Evolutionary conservation across 805 yeast species (phyloP).

Genomic region (Grigorovia jiainica): DNA sequence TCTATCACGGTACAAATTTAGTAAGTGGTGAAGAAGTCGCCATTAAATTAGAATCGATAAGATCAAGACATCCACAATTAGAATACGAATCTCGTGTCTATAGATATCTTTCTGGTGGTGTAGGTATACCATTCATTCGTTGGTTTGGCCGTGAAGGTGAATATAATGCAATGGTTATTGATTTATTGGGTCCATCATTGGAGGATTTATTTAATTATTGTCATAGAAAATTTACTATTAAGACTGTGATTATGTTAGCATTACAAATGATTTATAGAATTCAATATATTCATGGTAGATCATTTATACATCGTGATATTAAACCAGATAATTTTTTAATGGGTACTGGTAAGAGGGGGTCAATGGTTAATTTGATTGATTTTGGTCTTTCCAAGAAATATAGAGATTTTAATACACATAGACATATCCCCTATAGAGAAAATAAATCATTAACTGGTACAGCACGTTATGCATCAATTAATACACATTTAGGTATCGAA

Average conservation of each 20-base stretch:
- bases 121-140: constrained; percentile 93
- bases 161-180: constrained; percentile 95
- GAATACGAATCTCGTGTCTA: constrained; percentile 97
- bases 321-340: constrained; percentile 80
- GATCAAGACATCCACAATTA: constrained; percentile 93
- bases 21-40: constrained; percentile 98
- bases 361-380: constrained; percentile 89
- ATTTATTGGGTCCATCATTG: constrained; percentile 86
- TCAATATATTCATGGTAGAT: constrained; percentile 91
- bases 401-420: constrained; percentile 88
- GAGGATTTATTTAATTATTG: constrained; percentile 96
- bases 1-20: constrained; percentile 86
- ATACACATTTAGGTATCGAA: constrained; percentile 94
- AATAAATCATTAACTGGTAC: constrained; percentile 96
- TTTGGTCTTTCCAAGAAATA: constrained; percentile 91
- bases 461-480: constrained; percentile 93
- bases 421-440: constrained; percentile 94
- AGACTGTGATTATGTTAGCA: constrained; percentile 86
- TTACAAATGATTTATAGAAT: constrained; percentile 92
- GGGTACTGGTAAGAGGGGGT: constrained; percentile 92
- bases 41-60: constrained; percentile 82
- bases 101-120: constrained; percentile 91
- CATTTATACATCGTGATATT: constrained; percentile 80
- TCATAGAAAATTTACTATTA: constrained; percentile 84
- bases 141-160: constrained; percentile 98